Conservation (phyloP, 1,284 basidiomycete genomes). For the Ustilago trichophora region DNA sequence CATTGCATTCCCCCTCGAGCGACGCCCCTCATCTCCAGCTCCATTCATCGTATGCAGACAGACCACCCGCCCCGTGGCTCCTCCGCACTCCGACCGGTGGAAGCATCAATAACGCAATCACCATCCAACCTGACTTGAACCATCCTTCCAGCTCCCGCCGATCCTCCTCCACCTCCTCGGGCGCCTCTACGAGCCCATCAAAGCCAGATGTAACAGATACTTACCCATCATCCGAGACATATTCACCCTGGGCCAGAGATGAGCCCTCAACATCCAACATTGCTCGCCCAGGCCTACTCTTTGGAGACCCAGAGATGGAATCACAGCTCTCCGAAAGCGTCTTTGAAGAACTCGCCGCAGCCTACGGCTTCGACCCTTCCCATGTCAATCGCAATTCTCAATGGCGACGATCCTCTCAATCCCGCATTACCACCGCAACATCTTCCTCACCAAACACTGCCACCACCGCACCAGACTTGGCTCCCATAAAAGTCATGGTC, state of each 20-base stretch:
- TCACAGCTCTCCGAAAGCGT: slow-evolving; percentile 37
- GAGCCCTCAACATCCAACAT: slow-evolving; percentile 14
- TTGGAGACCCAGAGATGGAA: slow-evolving; percentile 43
- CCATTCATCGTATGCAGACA: slow-evolving; percentile 13
- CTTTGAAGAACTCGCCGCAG: slow-evolving; percentile 39
- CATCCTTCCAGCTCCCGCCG: slow-evolving; percentile 4
- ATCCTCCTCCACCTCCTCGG: neutral
- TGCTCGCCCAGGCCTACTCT: slow-evolving; percentile 28
- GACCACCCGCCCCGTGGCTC: slow-evolving; percentile 54
- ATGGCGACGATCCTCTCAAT: slow-evolving; percentile 14
- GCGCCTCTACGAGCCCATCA: neutral
- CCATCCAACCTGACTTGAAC: slow-evolving; percentile 66
- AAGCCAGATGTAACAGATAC: slow-evolving; percentile 22
- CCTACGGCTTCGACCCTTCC: slow-evolving; percentile 36
- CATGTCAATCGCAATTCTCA: slow-evolving; percentile 25
- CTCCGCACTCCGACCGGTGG: slow-evolving; percentile 71
- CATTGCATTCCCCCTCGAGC: slow-evolving; percentile 66
- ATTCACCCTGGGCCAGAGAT: slow-evolving; percentile 29
- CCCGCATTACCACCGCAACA: neutral
- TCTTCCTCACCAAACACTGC: neutral
- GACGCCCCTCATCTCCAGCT: slow-evolving; percentile 9
- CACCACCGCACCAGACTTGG: neutral
- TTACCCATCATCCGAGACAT: neutral
- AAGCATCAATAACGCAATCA: slow-evolving; percentile 82
- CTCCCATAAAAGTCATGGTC: slow-evolving; percentile 71